phyloP scores from a whole-genome alignment of 345 rosid species.

The Microthlaspi erraticum region DNA sequence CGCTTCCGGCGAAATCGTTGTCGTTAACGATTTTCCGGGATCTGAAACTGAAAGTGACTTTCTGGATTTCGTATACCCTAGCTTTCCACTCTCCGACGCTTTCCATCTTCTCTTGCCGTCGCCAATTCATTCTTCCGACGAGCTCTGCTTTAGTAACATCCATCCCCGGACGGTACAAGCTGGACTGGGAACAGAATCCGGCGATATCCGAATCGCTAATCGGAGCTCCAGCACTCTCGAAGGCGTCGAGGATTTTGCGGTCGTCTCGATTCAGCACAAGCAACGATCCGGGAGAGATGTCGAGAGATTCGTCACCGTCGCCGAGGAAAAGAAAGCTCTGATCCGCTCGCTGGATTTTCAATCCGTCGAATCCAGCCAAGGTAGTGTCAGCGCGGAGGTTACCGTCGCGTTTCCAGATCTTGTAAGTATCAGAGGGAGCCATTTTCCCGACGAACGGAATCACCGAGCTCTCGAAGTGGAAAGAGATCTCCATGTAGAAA shows the following conservation, averaged over 20 bases:
- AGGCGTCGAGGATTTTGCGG: constrained; percentile 79
- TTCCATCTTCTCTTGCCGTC: constrained; percentile 88
- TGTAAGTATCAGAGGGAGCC: constrained; percentile 95
- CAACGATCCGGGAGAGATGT: constrained; percentile 73
- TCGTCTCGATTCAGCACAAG: constrained; percentile 84
- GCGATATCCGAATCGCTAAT: constrained; percentile 82
- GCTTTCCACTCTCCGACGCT: constrained; percentile 91
- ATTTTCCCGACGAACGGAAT: constrained; percentile 94
- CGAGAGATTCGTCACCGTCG: constrained; percentile 70
- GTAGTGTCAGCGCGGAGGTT: constrained; percentile 96
- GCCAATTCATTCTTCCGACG: constrained; percentile 86
- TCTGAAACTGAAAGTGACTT: constrained; percentile 80
- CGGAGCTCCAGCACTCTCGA: constrained; percentile 83
- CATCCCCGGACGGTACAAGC: constrained; percentile 92
- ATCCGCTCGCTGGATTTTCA: constrained; percentile 93
- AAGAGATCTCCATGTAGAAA: constrained; percentile 98
- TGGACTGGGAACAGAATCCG: constrained; percentile 81
- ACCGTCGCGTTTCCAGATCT: constrained; percentile 98
- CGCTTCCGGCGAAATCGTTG: constrained; percentile 67
- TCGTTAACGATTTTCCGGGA: constrained; percentile 69
- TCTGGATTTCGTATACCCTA: constrained; percentile 79
- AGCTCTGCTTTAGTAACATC: constrained; percentile 94
- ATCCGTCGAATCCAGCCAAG: constrained; percentile 92
- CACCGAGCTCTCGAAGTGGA: constrained; percentile 96
- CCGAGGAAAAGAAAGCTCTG: constrained; percentile 96